These are phyloP conservation scores for Otatea glauca DNA, from an alignment of 176 grass and related monocot species.

Conservation along the genomic window DNA sequence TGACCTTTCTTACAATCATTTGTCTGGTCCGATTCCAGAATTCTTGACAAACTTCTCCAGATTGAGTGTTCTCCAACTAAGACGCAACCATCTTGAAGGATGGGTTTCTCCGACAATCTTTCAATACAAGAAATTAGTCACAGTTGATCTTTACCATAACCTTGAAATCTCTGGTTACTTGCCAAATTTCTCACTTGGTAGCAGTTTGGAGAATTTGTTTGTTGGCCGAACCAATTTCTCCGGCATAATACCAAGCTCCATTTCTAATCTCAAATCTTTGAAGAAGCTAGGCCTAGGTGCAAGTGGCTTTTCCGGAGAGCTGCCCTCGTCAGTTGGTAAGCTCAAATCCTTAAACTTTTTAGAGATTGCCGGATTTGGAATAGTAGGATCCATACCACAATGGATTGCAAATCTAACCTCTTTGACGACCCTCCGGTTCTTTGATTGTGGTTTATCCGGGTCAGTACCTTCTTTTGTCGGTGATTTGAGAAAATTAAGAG, in stretches of 20 bases:
- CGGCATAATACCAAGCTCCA: not conserved
- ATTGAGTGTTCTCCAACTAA: not conserved
- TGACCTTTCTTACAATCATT: not conserved
- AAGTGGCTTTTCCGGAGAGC: not conserved
- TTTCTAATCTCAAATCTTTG: not conserved
- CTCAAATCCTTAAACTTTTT: not conserved
- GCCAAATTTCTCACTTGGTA: not conserved
- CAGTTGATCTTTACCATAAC: not conserved
- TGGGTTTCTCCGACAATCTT: not conserved
- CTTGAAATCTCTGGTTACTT: not conserved
- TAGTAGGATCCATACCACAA: not conserved
- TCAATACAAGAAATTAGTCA: not conserved
- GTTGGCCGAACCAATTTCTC: not conserved
- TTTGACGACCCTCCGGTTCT: not conserved
- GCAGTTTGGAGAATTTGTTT: not conserved
- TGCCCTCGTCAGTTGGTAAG: not conserved
- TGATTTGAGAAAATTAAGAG: not conserved
- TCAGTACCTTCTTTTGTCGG: not conserved
- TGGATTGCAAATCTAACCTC: not conserved
- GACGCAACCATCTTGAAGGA: not conserved
- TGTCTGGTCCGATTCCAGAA: not conserved
- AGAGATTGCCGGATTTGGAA: not conserved
- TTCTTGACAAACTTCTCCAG: not conserved
- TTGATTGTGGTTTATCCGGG: not conserved
- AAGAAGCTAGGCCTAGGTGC: not conserved